phyloP scores from a whole-genome alignment of 306 rosid genomes.

The Senna tora region DNA sequence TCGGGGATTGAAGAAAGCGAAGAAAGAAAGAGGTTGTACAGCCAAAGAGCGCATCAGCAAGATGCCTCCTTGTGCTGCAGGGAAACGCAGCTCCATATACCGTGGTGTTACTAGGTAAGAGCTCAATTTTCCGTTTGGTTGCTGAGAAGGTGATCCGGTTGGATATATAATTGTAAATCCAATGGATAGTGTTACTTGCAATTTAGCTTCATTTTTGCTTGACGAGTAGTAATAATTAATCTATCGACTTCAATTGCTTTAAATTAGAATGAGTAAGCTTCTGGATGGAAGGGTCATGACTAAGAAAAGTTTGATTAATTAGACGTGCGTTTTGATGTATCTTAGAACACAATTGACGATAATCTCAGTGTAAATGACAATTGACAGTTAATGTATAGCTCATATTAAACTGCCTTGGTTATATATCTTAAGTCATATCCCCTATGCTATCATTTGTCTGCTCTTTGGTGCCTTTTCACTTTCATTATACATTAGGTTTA shows the following conservation, averaged over 20 bases:
- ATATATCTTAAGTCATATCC: background rate
- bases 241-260: background rate
- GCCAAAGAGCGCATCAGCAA: conserved; percentile 86
- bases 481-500: background rate
- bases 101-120: conserved; percentile 81
- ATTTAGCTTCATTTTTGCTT: background rate
- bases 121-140: conserved; percentile 25
- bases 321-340: background rate
- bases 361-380: background rate
- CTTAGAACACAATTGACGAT: background rate
- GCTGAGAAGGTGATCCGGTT: conserved; percentile 17
- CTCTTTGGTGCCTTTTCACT: background rate
- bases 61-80: conserved; percentile 87
- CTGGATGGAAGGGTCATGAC: background rate
- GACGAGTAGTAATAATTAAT: background rate
- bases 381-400: background rate
- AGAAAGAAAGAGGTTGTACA: conserved; percentile 78
- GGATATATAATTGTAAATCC: background rate
- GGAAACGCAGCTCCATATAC: conserved; percentile 79
- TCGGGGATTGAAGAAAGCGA: conserved; percentile 76
- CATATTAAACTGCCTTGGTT: background rate
- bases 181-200: background rate
- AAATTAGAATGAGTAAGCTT: conserved; percentile 9
- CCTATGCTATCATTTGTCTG: background rate
- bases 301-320: background rate